Evolutionary conservation across 768 basidiomycete genomes (phyloP).

Genomic region (Infundibulicybe gibba): DNA sequence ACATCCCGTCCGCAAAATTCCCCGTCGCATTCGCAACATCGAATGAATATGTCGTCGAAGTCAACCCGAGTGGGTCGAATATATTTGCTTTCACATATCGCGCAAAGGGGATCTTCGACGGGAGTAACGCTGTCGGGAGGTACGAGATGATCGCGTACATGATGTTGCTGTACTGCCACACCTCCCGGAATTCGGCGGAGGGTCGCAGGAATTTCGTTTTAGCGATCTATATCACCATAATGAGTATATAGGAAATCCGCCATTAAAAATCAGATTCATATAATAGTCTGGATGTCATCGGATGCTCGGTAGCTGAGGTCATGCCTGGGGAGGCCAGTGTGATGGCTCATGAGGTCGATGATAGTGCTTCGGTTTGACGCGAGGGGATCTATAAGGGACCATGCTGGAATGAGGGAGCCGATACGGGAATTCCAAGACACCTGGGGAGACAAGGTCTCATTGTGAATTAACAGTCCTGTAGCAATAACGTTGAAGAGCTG

Average conservation of each 20-base stretch:
- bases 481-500: too few relatives aligned
- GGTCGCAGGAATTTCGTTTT: not conserved
- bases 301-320: slow-evolving; percentile 4
- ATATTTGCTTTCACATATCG: slow-evolving; percentile 27
- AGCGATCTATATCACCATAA: slow-evolving; percentile 6
- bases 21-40: slow-evolving; percentile 18
- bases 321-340: slow-evolving; percentile 6
- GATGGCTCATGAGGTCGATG: slow-evolving; percentile 13
- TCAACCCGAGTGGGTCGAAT: slow-evolving; percentile 23
- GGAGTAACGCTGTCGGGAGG: slow-evolving; percentile 20
- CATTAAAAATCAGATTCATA: not conserved
- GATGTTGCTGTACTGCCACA: slow-evolving; percentile 24
- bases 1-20: slow-evolving; percentile 17
- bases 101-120: slow-evolving; percentile 19
- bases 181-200: slow-evolving; percentile 24
- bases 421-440: slow-evolving; percentile 20
- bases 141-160: slow-evolving; percentile 19
- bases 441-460: slow-evolving; percentile 17
- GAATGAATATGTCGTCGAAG: slow-evolving; percentile 24
- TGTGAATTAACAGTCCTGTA: too few relatives aligned
- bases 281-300: slow-evolving; percentile 3
- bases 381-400: slow-evolving; percentile 15
- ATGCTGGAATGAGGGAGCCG: slow-evolving; percentile 14
- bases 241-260: too few relatives aligned
- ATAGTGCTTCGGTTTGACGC: slow-evolving; percentile 13